phyloP scores from a whole-genome alignment of 805 yeast species.

The Clavispora santaluciae region DNA sequence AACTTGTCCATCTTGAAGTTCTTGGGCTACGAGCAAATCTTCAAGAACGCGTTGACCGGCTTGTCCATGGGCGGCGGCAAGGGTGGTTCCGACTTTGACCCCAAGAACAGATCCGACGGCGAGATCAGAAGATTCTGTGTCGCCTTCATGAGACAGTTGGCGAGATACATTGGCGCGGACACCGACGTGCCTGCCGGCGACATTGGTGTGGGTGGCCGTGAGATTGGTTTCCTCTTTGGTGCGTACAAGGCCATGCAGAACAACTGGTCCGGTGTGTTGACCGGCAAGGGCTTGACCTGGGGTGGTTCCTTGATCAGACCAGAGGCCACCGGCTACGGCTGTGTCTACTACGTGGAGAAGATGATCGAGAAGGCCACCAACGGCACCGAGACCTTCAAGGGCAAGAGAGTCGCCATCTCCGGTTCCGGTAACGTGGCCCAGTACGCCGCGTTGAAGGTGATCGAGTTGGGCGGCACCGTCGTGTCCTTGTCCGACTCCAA shows the following conservation, averaged over 20 bases:
- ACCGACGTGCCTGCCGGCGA: constrained; percentile 99
- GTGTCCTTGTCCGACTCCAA: constrained; percentile 92
- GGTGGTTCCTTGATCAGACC: constrained; percentile 99
- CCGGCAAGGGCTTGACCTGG: constrained; percentile 98
- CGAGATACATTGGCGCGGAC: constrained; percentile 94
- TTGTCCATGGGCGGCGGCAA: constrained; percentile 98
- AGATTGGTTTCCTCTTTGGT: constrained; percentile 92
- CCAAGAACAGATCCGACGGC: constrained; percentile 86
- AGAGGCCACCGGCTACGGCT: constrained; percentile 98
- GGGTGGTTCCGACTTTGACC: constrained; percentile 98
- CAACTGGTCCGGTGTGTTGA: constrained; percentile 93
- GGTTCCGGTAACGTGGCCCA: constrained; percentile 99
- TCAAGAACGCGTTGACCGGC: constrained; percentile 97
- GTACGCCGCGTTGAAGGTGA: constrained; percentile 95
- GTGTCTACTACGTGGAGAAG: constrained; percentile 93
- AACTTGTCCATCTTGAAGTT: constrained; percentile 92
- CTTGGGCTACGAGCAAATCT: constrained; percentile 96
- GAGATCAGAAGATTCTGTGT: constrained; percentile 97
- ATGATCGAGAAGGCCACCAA: constrained; percentile 91
- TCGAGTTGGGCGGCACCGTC: constrained; percentile 94
- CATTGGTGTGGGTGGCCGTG: constrained; percentile 97
- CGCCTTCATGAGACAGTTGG: constrained; percentile 92
- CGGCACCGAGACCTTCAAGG: constrained; percentile 85
- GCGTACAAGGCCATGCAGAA: constrained; percentile 90
- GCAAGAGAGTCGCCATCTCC: constrained; percentile 93